Conservation (phyloP, 345 rosid genomes). For the Moringa oleifera region DNA sequence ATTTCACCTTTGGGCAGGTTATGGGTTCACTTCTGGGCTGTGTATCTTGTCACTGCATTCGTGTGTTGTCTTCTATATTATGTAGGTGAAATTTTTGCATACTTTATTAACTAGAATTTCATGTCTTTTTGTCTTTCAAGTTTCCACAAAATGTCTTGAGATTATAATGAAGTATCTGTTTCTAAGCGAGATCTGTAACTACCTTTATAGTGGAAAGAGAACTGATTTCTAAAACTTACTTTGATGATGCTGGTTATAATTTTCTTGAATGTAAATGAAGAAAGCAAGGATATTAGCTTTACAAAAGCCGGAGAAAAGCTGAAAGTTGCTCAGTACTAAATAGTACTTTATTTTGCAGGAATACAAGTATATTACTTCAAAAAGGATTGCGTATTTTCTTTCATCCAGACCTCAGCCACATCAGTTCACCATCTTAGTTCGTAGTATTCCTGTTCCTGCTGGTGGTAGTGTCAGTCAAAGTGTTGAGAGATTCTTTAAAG, state of each 20-base stretch:
- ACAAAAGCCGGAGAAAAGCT: neutral
- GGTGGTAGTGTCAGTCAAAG: constrained; percentile 71
- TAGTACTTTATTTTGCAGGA: constrained; percentile 52
- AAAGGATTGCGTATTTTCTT: constrained; percentile 75
- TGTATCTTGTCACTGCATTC: constrained; percentile 64
- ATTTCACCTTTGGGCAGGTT: constrained; percentile 52
- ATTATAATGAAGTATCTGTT: neutral
- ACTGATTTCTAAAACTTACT: neutral
- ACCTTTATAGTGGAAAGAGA: neutral
- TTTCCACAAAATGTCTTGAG: neutral
- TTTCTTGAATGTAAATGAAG: constrained; percentile 8
- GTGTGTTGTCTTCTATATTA: constrained; percentile 72
- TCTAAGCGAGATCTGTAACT: neutral
- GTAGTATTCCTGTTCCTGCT: constrained; percentile 59
- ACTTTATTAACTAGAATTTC: constrained; percentile 1
- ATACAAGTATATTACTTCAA: constrained; percentile 54
- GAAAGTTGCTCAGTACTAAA: constrained; percentile 7
- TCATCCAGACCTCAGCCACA: constrained; percentile 85
- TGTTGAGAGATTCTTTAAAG: constrained; percentile 74
- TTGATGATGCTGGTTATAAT: neutral
- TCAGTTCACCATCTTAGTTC: constrained; percentile 86
- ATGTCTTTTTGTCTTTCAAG: constrained; percentile 1
- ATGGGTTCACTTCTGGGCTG: constrained; percentile 87
- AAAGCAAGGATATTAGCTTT: neutral
- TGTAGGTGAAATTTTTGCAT: constrained; percentile 37